Evolutionary conservation across 495 filamentous ascomycete genomes (phyloP).

Genomic region (Lepraria neglecta): DNA sequence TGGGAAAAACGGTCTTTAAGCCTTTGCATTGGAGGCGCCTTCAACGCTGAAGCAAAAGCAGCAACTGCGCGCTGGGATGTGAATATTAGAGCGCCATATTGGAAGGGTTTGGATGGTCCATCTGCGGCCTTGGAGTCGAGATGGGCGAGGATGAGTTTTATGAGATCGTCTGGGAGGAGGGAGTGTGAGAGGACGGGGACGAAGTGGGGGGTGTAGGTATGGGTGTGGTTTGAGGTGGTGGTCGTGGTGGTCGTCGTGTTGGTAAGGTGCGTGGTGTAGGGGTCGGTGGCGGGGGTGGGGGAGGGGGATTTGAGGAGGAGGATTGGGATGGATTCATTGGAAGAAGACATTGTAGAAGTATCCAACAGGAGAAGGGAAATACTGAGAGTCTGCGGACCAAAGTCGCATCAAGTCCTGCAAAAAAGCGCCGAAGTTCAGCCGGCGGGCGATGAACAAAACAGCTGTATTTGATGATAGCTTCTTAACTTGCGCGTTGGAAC

Average conservation of each 20-base stretch:
- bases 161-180: conserved; percentile 20
- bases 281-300: conserved; percentile 7
- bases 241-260: not conserved
- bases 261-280: conserved; percentile 15
- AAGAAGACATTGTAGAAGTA: not conserved
- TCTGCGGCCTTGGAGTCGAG: conserved; percentile 1
- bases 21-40: conserved; percentile 13
- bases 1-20: conserved; percentile 36
- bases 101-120: not conserved
- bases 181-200: conserved; percentile 21
- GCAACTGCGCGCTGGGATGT: conserved; percentile 89
- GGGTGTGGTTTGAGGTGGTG: not conserved
- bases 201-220: conserved; percentile 13
- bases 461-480: not conserved
- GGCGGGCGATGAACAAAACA: not conserved
- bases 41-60: conserved; percentile 25
- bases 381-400: not conserved
- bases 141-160: conserved; percentile 21
- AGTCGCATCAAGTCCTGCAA: not conserved
- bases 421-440: conserved; percentile 4
- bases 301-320: conserved; percentile 15
- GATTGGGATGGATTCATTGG: too few relatives aligned
- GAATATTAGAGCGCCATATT: conserved; percentile 45
- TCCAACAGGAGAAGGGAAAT: not conserved
- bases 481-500: too few relatives aligned